phyloP scores from a whole-genome alignment of 495 filamentous ascomycete species.

The Hyaloscypha finlandica region DNA sequence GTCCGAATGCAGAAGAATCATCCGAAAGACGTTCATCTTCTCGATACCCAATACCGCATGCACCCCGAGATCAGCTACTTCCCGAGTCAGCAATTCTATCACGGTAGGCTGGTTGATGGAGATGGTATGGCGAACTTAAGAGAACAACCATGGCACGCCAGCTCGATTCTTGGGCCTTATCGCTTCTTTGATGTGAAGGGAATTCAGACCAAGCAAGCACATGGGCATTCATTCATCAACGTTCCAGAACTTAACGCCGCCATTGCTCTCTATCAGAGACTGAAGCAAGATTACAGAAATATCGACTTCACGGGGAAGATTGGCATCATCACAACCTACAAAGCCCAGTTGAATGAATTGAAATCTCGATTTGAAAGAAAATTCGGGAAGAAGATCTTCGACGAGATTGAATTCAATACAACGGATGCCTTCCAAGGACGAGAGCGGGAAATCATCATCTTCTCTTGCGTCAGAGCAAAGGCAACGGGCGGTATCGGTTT shows the following conservation, averaged over 20 bases:
- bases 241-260: constrained; percentile 82
- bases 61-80: constrained; percentile 92
- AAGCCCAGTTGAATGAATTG: constrained; percentile 83
- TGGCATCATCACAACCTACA: constrained; percentile 97
- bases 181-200: constrained; percentile 98
- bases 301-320: constrained; percentile 80
- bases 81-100: constrained; percentile 90
- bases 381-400: constrained; percentile 75
- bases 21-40: constrained; percentile 84
- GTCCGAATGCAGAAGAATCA: constrained; percentile 96
- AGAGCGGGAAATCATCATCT: constrained; percentile 97
- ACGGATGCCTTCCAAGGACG: constrained; percentile 97
- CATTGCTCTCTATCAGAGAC: constrained; percentile 76
- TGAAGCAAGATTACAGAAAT: constrained; percentile 67
- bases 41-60: constrained; percentile 98
- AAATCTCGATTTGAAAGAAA: constrained; percentile 66
- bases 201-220: constrained; percentile 72
- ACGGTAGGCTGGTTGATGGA: constrained; percentile 82
- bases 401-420: constrained; percentile 92
- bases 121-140: constrained; percentile 75
- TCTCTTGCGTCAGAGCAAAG: constrained; percentile 94
- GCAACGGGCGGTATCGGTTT: constrained; percentile 91
- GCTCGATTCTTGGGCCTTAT: constrained; percentile 80
- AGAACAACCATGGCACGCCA: constrained; percentile 80
- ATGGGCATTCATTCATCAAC: constrained; percentile 89